Conservation (phyloP, 2,329 filamentous ascomycete species). For the Aspergillus sp. region DNA sequence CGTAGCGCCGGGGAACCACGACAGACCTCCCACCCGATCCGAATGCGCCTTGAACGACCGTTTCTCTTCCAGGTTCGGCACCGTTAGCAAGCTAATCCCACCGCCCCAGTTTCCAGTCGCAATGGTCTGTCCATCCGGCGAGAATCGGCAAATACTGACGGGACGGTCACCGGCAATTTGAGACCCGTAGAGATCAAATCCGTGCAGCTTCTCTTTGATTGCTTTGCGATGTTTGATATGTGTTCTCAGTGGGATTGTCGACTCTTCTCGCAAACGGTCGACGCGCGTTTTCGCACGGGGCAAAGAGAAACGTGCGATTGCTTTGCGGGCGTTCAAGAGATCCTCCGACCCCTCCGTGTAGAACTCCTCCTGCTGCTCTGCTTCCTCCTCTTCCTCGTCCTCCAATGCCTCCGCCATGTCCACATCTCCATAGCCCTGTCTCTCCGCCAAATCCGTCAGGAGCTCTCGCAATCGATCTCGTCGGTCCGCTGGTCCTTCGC, state of each 20-base stretch:
- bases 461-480: constrained; percentile 83
- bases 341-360: constrained; percentile 80
- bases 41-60: constrained; percentile 77
- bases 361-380: constrained; percentile 86
- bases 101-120: constrained; percentile 94
- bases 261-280: constrained; percentile 74
- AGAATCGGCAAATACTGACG: constrained; percentile 87
- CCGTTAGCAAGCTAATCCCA: constrained; percentile 78
- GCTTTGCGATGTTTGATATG: constrained; percentile 91
- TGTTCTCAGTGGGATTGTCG: constrained; percentile 78
- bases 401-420: constrained; percentile 54
- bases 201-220: constrained; percentile 77
- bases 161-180: constrained; percentile 90
- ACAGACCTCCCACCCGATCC: constrained; percentile 83
- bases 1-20: constrained; percentile 85
- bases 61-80: constrained; percentile 78
- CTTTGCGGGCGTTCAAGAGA: constrained; percentile 71
- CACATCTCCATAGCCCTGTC: constrained; percentile 49
- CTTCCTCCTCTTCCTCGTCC: constrained; percentile 57
- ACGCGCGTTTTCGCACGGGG: constrained; percentile 76
- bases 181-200: constrained; percentile 87
- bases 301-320: constrained; percentile 80
- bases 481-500: constrained; percentile 81
- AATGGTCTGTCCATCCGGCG: constrained; percentile 77
- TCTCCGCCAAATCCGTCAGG: constrained; percentile 70